Evolutionary conservation across 1,284 basidiomycete species (phyloP).

Genomic region (Trichosporon sp.): DNA sequence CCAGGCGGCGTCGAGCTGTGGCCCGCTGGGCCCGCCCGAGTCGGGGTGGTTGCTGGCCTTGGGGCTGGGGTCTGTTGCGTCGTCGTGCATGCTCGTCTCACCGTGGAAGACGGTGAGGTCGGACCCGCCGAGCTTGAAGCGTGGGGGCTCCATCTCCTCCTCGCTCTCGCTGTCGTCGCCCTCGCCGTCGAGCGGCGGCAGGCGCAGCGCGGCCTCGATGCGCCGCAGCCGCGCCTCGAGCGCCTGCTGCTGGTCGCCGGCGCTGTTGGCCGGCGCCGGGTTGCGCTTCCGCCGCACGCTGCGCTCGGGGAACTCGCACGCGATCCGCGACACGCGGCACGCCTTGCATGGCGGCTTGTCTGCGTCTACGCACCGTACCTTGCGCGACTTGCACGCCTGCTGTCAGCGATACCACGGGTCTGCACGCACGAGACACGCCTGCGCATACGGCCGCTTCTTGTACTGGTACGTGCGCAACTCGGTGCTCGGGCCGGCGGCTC

Average conservation of each 20-base stretch:
- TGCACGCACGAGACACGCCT: conserved; percentile 21
- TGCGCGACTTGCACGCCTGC: conserved; percentile 25
- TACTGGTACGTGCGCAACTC: conserved; percentile 13
- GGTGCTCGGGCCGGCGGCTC: not conserved
- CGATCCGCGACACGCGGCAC: conserved; percentile 19
- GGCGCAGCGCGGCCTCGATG: conserved; percentile 21
- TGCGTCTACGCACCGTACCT: conserved; percentile 26
- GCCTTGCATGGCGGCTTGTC: conserved; percentile 25
- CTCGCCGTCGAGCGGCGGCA: conserved; percentile 11
- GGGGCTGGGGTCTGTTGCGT: conserved; percentile 12
- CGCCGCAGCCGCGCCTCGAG: conserved; percentile 20
- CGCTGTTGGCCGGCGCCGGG: not conserved
- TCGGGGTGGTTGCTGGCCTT: conserved; percentile 7
- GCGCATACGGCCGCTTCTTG: conserved; percentile 26
- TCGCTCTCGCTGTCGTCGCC: conserved; percentile 1
- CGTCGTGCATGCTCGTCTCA: conserved; percentile 16
- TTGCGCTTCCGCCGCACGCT: conserved; percentile 10
- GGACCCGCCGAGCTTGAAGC: conserved; percentile 20
- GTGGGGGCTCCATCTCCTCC: conserved; percentile 21
- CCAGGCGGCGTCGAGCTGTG: conserved; percentile 15
- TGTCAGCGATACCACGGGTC: not conserved
- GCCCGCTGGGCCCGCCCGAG: not conserved
- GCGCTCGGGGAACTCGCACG: conserved; percentile 24
- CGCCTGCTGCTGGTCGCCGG: not conserved
- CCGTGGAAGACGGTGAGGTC: conserved; percentile 23